Evolutionary conservation across 2,329 filamentous ascomycete genomes (phyloP).

Genomic region (Aspergillus udagawae): DNA sequence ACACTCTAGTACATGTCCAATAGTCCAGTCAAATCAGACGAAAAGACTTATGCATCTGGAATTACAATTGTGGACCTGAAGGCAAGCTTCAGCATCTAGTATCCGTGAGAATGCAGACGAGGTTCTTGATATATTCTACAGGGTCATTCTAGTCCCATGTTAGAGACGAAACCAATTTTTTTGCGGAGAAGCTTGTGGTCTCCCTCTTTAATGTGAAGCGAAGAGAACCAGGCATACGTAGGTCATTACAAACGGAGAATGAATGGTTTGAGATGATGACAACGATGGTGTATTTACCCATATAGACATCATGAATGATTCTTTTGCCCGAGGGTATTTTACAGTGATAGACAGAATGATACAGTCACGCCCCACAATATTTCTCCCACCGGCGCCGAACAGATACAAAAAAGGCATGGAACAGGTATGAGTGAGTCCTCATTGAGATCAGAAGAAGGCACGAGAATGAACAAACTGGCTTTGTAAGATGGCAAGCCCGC

Average conservation of each 20-base stretch:
- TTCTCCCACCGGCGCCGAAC: constrained; percentile 24
- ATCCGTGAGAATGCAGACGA: background rate
- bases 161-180: too few species aligned
- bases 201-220: background rate
- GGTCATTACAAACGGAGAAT: background rate
- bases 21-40: background rate
- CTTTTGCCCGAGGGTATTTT: constrained; percentile 32
- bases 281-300: constrained; percentile 14
- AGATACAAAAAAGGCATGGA: constrained; percentile 7
- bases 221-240: too few species aligned
- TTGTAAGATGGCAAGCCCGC: constrained; percentile 9
- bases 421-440: constrained; percentile 9
- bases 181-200: background rate
- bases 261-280: background rate
- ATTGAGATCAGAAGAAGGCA: constrained; percentile 17
- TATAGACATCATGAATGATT: constrained; percentile 22
- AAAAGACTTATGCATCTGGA: background rate
- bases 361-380: constrained; percentile 19
- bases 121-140: background rate
- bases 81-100: background rate
- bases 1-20: background rate
- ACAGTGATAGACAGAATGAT: constrained; percentile 22
- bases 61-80: background rate
- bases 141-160: background rate
- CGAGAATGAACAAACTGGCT: constrained; percentile 15